Evolutionary conservation across 352 stramenopile genomes (phyloP).

Genomic region (Pythium oligandrum): DNA sequence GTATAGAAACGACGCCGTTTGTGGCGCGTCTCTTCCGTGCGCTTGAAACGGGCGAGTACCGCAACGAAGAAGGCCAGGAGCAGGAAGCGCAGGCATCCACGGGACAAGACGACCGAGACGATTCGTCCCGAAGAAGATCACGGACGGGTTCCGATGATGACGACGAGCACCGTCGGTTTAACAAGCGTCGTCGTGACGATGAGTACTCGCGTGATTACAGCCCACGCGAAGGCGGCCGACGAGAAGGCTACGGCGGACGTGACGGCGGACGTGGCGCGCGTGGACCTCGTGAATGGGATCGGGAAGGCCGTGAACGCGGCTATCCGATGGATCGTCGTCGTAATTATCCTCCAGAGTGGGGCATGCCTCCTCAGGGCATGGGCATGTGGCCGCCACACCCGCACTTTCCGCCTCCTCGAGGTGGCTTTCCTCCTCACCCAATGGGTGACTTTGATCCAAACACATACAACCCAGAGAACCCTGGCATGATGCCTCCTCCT

Average conservation of each 20-base stretch:
- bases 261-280: constrained; percentile 4
- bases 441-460: constrained; percentile 68
- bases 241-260: constrained; percentile 16
- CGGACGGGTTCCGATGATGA: constrained; percentile 59
- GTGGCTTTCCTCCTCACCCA: constrained; percentile 24
- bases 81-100: constrained; percentile 2
- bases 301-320: constrained; percentile 16
- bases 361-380: constrained; percentile 49
- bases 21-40: constrained; percentile 68
- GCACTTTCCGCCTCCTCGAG: constrained; percentile 36
- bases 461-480: constrained; percentile 58
- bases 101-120: constrained; percentile 13
- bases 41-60: constrained; percentile 56
- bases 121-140: constrained; percentile 24
- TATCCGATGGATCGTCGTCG: constrained; percentile 44
- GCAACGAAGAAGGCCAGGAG: constrained; percentile 5
- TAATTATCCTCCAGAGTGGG: constrained; percentile 65
- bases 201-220: constrained; percentile 19
- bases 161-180: constrained; percentile 44
- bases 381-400: constrained; percentile 57
- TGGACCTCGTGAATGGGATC: constrained; percentile 1
- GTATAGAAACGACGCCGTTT: constrained; percentile 66
- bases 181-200: constrained; percentile 60
- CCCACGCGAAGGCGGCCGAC: constrained; percentile 4
- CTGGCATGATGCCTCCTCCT: constrained; percentile 51